Base-by-base conservation (phyloP, 2,329 filamentous ascomycete genomes). In the Beauveria pseudobassiana region DNA sequence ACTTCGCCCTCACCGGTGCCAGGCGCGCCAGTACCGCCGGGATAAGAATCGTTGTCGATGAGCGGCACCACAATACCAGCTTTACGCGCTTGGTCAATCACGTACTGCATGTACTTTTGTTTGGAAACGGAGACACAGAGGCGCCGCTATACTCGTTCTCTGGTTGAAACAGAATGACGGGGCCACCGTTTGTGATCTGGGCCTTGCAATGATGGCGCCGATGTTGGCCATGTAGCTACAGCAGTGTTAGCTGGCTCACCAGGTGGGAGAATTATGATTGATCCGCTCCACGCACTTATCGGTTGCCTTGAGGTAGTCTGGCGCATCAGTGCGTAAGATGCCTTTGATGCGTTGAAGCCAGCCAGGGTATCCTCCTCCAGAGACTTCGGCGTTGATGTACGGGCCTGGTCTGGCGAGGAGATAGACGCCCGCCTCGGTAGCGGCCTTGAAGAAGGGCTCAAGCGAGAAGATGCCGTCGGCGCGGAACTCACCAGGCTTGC, bases 101-200 rank as follows among this genome's bases (percentile, higher is more conserved):
- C 84, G 65, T 88, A 86, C 61, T 85, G 79, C 73, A 93, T 85
- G 70, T 93, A 95, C 0, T 80, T 77, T 80, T 78, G 67, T 91
- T 85, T 0, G 87, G 87, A 65, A 88, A 90, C 0, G 74, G 72
- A 3, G 81, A 75, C 2, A 75, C 75, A 4, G 75, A 73, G 1
- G 78, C 78, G 20, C 76, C 73, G 1, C 82, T 86, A 69, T 93
- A 93, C 71, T 95, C 91, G 64, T 95, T 96, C 71, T 96, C 91
- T 0, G 89, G 87, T 71, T 96, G 91, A 48, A 89, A 81, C 1
- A 93, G 75, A 63, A 96, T 90, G 8, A 96, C 81, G 0, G 90
- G 90, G 0, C 91, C 91, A 0, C 89, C 90, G 58, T 93, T 90
- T 1, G 89, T 93, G 68, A 96, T 93, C 68, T 95, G 90, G 0